phyloP scores from a whole-genome alignment of 2,329 filamentous ascomycete genomes.

The Trichoderma arundinaceum region DNA sequence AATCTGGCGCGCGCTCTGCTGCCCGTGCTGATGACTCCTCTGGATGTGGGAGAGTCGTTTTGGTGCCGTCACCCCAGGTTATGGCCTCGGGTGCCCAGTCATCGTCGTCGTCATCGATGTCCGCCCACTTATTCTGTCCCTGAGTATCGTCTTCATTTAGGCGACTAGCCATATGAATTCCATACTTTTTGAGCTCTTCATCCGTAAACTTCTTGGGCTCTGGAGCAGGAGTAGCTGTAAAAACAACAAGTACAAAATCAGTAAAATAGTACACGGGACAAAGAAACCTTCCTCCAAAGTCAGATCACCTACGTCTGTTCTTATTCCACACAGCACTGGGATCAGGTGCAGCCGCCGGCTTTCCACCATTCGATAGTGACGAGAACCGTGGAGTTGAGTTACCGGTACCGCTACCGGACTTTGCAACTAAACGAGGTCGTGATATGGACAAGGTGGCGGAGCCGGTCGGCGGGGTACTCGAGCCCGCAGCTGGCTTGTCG shows the following conservation, averaged over 20 bases:
- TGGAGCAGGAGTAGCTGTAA: conserved; percentile 63
- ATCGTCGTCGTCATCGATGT: conserved; percentile 87
- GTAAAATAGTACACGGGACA: conserved; percentile 28
- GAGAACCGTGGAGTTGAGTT: conserved; percentile 55
- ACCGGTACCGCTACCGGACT: conserved; percentile 67
- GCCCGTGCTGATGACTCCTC: conserved; percentile 53
- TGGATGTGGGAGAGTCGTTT: conserved; percentile 72
- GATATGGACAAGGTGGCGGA: conserved; percentile 57
- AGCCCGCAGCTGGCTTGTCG: conserved; percentile 56
- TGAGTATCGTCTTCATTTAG: conserved; percentile 75
- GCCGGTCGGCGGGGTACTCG: conserved; percentile 54
- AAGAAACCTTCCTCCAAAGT: neutral
- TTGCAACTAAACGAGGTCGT: conserved; percentile 76
- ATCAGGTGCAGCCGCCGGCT: conserved; percentile 68
- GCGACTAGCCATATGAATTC: conserved; percentile 82
- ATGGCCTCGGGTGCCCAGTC: conserved; percentile 86
- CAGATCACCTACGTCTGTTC: conserved; percentile 71
- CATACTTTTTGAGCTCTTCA: conserved; percentile 84
- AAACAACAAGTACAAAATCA: conserved; percentile 35
- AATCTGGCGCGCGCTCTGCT: conserved; percentile 39
- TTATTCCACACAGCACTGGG: conserved; percentile 85
- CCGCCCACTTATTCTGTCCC: conserved; percentile 84
- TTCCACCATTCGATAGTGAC: conserved; percentile 60
- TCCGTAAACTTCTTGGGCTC: conserved; percentile 85
- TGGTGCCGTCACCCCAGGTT: conserved; percentile 87